These are phyloP conservation scores for Aspergillus persii DNA, from an alignment of 2,329 filamentous ascomycete species.

Conservation along the genomic window DNA sequence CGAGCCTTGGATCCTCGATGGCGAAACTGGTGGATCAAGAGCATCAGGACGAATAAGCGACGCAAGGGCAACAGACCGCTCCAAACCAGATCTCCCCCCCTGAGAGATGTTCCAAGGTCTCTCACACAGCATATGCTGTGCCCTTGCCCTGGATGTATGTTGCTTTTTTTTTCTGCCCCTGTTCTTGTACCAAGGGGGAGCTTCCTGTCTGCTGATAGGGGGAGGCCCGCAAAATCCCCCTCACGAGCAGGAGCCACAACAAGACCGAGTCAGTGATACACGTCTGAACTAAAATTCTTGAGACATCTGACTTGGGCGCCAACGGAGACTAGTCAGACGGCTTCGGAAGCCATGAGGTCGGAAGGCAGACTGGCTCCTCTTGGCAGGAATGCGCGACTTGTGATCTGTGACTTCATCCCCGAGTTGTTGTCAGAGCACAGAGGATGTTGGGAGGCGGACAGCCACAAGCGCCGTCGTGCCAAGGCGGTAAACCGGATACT, in stretches of 20 bases:
- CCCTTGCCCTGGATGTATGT: not conserved
- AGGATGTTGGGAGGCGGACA: too few species aligned
- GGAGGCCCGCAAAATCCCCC: not conserved
- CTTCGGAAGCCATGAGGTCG: slow-evolving; percentile 4
- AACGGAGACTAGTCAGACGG: not conserved
- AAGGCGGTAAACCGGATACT: too few species aligned
- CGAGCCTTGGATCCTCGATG: not conserved
- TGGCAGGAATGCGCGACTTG: not conserved
- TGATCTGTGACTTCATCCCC: not conserved
- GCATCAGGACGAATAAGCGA: not conserved
- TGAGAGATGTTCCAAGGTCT: not conserved
- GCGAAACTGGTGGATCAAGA: not conserved
- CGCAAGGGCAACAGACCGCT: slow-evolving; percentile 4
- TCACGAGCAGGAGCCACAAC: not conserved
- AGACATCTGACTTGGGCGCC: not conserved
- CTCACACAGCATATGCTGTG: not conserved
- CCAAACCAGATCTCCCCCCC: not conserved
- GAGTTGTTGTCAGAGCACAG: too few species aligned
- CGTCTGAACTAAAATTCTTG: not conserved
- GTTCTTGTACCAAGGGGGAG: not conserved
- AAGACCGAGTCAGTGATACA: not conserved
- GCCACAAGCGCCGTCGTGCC: too few species aligned
- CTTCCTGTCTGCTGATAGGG: not conserved
- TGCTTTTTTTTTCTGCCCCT: not conserved
- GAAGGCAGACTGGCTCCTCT: not conserved